Base-by-base conservation (phyloP, 139 green algal genomes). In the Closterium sp. region DNA sequence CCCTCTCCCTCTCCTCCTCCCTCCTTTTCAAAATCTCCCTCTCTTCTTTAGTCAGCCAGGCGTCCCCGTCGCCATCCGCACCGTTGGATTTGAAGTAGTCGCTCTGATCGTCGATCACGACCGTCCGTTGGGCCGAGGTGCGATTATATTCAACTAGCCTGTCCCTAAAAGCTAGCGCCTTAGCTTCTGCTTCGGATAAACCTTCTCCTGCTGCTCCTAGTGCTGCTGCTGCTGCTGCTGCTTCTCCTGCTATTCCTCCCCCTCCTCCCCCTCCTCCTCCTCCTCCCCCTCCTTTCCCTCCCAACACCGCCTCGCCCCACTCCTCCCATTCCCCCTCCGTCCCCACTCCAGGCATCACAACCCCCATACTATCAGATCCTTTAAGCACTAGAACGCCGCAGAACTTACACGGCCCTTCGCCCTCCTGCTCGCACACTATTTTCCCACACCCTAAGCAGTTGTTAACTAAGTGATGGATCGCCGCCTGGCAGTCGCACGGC, bases 31-130 rank as follows among this genome's bases (percentile, higher is more conserved):
- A 87, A 93, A 96, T 88, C 38, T 93, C 34, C 1, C 96, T 94
- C 94, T 98, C 97, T 94, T 94, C 91, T 43, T 91, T 34, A 7
- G 89, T 95, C 9, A 99, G 96, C 97, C 97, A 99, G 8, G 95
- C 94, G 89, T 99, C 98, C 55, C 94, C 95, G 35, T 99, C 97
- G 32, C 98, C 97, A 90, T 98, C 96, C 9, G 55, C 55, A 28
- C 55, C 55, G 55, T 76, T 76, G 16, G 55, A 76, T 32, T 33
- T 32, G 90, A 98, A 99, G 66, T 96, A 99, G 91, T 99, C 97
- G 23, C 93, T 96, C 94, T 99, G 97, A 93, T 99, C 97, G 89
- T 99, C 97, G 43, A 98, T 96, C 7, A 99, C 97, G 0, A 93
- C 95, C 2, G 97, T 99, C 55, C 97, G 95, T 92, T 97, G 95